Percentiles rank a stretch among this genome's conserved stretches.
phyloP scores from a whole-genome alignment of 2,329 filamentous ascomycete genomes.

The Hypoxylon sp. region DNA sequence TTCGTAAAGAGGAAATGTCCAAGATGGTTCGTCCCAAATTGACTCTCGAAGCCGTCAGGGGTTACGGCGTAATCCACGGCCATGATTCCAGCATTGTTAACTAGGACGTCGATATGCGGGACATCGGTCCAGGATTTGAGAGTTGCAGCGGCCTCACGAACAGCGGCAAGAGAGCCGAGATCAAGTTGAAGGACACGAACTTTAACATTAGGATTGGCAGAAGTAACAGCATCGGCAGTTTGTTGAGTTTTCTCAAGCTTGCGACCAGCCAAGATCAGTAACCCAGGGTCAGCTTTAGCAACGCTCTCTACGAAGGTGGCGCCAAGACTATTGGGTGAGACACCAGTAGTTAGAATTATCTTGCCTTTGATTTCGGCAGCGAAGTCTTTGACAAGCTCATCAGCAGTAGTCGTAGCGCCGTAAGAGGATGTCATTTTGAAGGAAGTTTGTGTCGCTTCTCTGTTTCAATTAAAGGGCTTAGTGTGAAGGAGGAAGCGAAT shows the following conservation, averaged over 20 bases:
- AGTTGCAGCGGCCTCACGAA: slow-evolving; percentile 56
- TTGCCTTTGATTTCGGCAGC: slow-evolving; percentile 48
- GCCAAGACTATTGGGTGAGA: slow-evolving; percentile 59
- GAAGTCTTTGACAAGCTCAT: slow-evolving; percentile 31
- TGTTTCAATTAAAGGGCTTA: not conserved
- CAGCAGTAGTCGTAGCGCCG: slow-evolving; percentile 20
- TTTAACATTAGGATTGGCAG: slow-evolving; percentile 54
- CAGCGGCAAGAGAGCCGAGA: slow-evolving; percentile 29
- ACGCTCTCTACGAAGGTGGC: slow-evolving; percentile 56
- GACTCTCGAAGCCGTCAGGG: slow-evolving; percentile 59
- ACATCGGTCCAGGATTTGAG: slow-evolving; percentile 56
- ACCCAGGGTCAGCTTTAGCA: slow-evolving; percentile 58
- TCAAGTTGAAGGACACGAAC: slow-evolving; percentile 53
- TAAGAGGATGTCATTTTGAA: slow-evolving; percentile 24
- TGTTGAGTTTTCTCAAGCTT: slow-evolving; percentile 58
- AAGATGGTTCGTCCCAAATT: slow-evolving; percentile 58
- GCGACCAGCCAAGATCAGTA: slow-evolving; percentile 64
- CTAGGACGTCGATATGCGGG: slow-evolving; percentile 31
- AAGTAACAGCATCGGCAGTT: slow-evolving; percentile 57
- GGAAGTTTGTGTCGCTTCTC: not conserved
- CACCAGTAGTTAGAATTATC: slow-evolving; percentile 61
- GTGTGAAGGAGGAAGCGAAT: not conserved
- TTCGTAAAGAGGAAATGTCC: slow-evolving; percentile 61
- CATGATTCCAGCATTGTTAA: slow-evolving; percentile 58
- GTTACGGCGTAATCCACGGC: slow-evolving; percentile 49